These are phyloP conservation scores for Kodamaea plutei DNA, from an alignment of 1,139 yeast species.

Conservation along the genomic window DNA sequence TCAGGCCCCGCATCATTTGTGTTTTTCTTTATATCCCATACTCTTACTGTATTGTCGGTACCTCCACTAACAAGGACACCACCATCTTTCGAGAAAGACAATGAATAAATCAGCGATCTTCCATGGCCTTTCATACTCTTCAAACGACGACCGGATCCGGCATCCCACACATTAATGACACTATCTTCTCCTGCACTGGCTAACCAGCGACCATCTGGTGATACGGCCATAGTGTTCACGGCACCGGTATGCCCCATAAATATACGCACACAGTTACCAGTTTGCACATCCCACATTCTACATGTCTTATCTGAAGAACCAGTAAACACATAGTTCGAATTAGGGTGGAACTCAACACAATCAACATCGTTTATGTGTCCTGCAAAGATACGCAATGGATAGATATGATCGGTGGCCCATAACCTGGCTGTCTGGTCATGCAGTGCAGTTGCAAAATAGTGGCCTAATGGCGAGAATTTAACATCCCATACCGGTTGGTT, in stretches of 20 bases:
- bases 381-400: constrained; percentile 92
- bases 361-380: constrained; percentile 98
- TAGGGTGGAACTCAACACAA: constrained; percentile 93
- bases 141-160: constrained; percentile 82
- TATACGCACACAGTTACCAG: constrained; percentile 88
- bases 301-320: constrained; percentile 95
- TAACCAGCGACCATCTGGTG: constrained; percentile 96
- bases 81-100: constrained; percentile 85
- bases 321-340: constrained; percentile 87
- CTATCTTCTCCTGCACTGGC: constrained; percentile 96
- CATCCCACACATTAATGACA: constrained; percentile 88
- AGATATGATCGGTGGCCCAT: constrained; percentile 98
- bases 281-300: constrained; percentile 95
- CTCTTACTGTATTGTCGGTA: constrained; percentile 88
- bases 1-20: constrained; percentile 77
- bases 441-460: constrained; percentile 94
- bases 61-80: constrained; percentile 88
- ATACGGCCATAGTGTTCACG: constrained; percentile 77
- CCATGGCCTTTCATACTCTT: constrained; percentile 92
- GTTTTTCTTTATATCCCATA: constrained; percentile 90
- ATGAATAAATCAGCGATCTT: constrained; percentile 75
- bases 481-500: constrained; percentile 98
- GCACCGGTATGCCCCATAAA: constrained; percentile 94
- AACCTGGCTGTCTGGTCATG: constrained; percentile 96
- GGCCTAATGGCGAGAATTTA: constrained; percentile 89